Evolutionary conservation across 1,139 yeast genomes (phyloP), one percentile per base, ranked within the genome.

Genomic region (Yarrowia galli): DNA sequence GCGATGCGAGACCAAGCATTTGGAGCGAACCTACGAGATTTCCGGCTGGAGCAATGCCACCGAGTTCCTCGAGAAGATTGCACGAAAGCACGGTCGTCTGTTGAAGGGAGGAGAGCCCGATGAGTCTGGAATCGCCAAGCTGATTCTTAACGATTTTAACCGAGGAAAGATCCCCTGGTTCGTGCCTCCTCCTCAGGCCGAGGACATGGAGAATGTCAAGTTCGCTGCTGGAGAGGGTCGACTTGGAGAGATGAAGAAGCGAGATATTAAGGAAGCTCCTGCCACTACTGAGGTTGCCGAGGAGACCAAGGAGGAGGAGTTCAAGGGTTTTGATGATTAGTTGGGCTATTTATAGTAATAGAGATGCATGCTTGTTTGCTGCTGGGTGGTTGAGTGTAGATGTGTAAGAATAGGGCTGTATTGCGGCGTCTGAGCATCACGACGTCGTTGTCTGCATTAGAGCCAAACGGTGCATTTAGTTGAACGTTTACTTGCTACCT

Each of bases 91-190:
- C 68, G 99, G 99, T 71, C 87, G 97, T 78, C 83, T 95, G 72
- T 82, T 95, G 74, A 95, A 95, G 80, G 99, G 99, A 70, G 99
- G 98, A 73, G 99, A 95, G 80, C 97, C 98, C 1, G 98, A 95
- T 79, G 98, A 93, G 79, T 84, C 89, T 72, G 96, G 97, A 74
- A 93, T 95, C 69, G 88, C 99, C 66, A 95, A 92, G 78, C 89
- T 89, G 76, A 89, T 95, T 42, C 84, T 95, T 76, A 92, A 91
- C 74, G 99, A 95, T 78, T 95, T 95, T 82, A 95, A 92, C 80
- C 86, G 99, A 79, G 99, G 99, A 70, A 92, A 92, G 76, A 92
- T 95, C 69, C 99, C 99, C 28, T 95, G 99, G 99, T 95, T 95
- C 77, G 92, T 92, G 42, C 87, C 96, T 43, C 98, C 99, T 60